Evolutionary conservation across 345 rosid genomes (phyloP).

Genomic region (Camelina hispida): DNA sequence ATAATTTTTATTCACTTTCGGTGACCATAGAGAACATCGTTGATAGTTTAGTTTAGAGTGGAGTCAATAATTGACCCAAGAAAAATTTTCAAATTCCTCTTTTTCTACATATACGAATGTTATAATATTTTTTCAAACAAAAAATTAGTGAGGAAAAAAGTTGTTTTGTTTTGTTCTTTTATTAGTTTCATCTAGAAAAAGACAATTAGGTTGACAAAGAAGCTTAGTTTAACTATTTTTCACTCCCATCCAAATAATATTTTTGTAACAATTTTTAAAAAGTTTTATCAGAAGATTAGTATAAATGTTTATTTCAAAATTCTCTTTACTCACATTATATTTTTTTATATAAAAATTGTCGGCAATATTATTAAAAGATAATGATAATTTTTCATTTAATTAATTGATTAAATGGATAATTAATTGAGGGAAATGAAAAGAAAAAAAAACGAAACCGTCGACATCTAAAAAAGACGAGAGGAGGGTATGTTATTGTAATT

Average conservation of each 20-base stretch:
- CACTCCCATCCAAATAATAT: too few species aligned
- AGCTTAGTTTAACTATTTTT: not conserved
- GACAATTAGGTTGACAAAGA: constrained; percentile 19
- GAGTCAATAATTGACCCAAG: not conserved
- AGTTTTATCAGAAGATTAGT: too few species aligned
- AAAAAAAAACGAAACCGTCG: constrained; percentile 43
- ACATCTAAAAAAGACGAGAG: constrained; percentile 42
- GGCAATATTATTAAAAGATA: too few species aligned
- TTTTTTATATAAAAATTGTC: too few species aligned
- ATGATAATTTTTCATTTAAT: too few species aligned
- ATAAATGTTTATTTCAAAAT: too few species aligned
- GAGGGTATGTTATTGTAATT: constrained; percentile 38
- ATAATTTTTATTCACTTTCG: not conserved
- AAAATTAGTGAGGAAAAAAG: not conserved
- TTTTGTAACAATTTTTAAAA: too few species aligned
- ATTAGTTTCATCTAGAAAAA: not conserved
- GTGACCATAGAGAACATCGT: constrained; percentile 4
- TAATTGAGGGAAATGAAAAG: not conserved
- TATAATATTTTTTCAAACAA: not conserved
- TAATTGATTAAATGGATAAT: not conserved
- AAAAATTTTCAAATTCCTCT: not conserved
- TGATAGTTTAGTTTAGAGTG: not conserved
- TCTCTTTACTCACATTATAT: too few species aligned
- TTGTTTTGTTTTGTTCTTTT: not conserved
- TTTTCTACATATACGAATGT: not conserved